These are phyloP conservation scores for Wickerhamiella brachini DNA, from an alignment of 805 yeast genomes.

Conservation along the genomic window DNA sequence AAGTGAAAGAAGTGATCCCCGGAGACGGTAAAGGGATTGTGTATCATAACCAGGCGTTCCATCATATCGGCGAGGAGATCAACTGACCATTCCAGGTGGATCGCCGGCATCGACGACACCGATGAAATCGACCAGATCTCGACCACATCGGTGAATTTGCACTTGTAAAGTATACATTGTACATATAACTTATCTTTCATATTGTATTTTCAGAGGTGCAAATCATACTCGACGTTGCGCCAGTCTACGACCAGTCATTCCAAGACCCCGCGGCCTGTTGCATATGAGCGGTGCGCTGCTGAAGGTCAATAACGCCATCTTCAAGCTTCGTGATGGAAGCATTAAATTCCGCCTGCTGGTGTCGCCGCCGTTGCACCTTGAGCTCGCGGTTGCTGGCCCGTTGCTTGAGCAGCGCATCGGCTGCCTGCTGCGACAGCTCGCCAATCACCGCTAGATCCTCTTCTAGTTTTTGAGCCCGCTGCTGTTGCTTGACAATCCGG, in stretches of 20 bases:
- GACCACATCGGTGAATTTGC: background rate
- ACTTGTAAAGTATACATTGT: background rate
- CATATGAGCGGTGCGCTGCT: slow-evolving; percentile 4
- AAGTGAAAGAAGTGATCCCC: slow-evolving; percentile 29
- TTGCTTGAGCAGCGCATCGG: background rate
- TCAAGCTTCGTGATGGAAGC: slow-evolving; percentile 6
- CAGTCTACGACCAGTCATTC: background rate
- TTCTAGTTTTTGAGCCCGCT: background rate
- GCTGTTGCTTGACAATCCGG: background rate
- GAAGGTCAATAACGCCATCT: slow-evolving; percentile 6
- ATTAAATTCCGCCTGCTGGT: slow-evolving; percentile 6
- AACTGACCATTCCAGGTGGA: background rate
- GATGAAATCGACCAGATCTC: no score
- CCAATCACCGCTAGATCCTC: background rate
- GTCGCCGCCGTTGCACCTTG: slow-evolving; percentile 2
- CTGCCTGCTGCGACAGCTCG: background rate
- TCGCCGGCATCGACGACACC: no score
- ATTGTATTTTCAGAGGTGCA: no score
- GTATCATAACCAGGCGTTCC: slow-evolving; percentile 11
- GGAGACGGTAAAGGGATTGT: slow-evolving; percentile 6
- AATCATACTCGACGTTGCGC: no score
- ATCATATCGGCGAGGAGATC: slow-evolving; percentile 5
- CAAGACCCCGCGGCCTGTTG: slow-evolving; percentile 2
- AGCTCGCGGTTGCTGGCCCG: slow-evolving; percentile 2
- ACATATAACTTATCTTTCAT: background rate